Conservation (phyloP, 2,329 filamentous ascomycete genomes). For the Curvularia sp. region DNA sequence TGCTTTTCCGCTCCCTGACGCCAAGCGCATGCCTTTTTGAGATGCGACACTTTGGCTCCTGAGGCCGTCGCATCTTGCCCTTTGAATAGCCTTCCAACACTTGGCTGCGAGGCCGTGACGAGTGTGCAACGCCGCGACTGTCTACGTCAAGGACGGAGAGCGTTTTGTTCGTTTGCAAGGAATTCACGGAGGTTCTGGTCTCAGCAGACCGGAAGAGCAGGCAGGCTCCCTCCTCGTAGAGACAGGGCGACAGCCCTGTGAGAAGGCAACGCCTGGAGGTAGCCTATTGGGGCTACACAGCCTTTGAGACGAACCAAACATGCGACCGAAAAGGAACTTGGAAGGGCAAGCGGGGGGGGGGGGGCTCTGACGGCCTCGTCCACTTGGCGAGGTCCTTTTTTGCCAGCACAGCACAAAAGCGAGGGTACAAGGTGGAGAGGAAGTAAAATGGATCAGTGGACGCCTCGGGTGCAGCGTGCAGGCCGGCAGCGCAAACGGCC, state of each 20-base stretch:
- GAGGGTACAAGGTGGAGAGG: constrained; percentile 23
- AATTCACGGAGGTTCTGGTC: not conserved
- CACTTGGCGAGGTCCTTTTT: not conserved
- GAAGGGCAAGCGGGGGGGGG: not conserved
- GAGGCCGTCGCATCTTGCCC: constrained; percentile 25
- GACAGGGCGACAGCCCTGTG: too few species aligned
- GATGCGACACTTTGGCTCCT: constrained; percentile 28
- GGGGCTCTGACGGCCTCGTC: not conserved
- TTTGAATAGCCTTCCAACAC: constrained; percentile 15
- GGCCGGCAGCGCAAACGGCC: constrained; percentile 23
- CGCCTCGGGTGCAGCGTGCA: constrained; percentile 24
- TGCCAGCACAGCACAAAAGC: constrained; percentile 37
- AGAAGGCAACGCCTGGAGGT: constrained; percentile 11
- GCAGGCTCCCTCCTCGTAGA: not conserved
- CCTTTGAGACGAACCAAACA: constrained; percentile 8
- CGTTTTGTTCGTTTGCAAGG: not conserved
- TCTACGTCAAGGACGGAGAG: not conserved
- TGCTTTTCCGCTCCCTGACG: constrained; percentile 31
- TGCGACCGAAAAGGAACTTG: constrained; percentile 8
- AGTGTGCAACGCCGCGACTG: not conserved
- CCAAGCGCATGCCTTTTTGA: constrained; percentile 33
- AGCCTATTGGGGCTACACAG: constrained; percentile 26
- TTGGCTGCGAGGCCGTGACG: constrained; percentile 6
- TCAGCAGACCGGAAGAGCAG: not conserved
- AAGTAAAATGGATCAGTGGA: constrained; percentile 18